A percentile compares a stretch with the other conserved stretches of the same genome.
These are phyloP conservation scores for Glarea lozoyensis DNA, from an alignment of 495 filamentous ascomycete genomes.

Conservation along the genomic window DNA sequence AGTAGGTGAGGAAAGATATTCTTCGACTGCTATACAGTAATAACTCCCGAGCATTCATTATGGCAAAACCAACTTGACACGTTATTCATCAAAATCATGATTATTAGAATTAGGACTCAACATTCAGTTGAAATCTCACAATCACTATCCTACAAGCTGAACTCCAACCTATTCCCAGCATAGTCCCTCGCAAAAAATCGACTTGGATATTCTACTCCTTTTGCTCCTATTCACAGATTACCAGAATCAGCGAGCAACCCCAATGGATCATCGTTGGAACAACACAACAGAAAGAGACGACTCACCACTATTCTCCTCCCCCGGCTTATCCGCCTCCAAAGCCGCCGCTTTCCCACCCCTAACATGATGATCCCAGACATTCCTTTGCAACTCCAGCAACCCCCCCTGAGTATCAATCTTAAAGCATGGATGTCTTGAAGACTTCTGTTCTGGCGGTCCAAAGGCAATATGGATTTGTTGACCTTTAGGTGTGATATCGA, in stretches of 20 bases:
- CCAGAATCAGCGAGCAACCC: neutral
- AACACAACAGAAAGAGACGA: constrained; percentile 3
- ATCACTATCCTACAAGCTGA: constrained; percentile 46
- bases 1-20: no score
- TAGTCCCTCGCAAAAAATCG: constrained; percentile 57
- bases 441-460: constrained; percentile 35
- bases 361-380: constrained; percentile 46
- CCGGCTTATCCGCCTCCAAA: constrained; percentile 45
- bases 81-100: no score
- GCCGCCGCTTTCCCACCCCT: constrained; percentile 40
- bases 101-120: no score
- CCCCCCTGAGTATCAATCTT: constrained; percentile 34
- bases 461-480: constrained; percentile 54
- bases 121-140: no score
- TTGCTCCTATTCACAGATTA: constrained; percentile 27
- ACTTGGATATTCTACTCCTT: constrained; percentile 48
- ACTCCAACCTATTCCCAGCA: constrained; percentile 54
- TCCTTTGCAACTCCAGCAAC: constrained; percentile 34
- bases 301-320: constrained; percentile 40
- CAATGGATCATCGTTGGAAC: neutral
- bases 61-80: no score
- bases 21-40: no score
- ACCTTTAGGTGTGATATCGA: constrained; percentile 46
- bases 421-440: constrained; percentile 50
- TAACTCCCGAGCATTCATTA: no score